Conservation (phyloP, 768 basidiomycete species). For the Tylopilus balloui region DNA sequence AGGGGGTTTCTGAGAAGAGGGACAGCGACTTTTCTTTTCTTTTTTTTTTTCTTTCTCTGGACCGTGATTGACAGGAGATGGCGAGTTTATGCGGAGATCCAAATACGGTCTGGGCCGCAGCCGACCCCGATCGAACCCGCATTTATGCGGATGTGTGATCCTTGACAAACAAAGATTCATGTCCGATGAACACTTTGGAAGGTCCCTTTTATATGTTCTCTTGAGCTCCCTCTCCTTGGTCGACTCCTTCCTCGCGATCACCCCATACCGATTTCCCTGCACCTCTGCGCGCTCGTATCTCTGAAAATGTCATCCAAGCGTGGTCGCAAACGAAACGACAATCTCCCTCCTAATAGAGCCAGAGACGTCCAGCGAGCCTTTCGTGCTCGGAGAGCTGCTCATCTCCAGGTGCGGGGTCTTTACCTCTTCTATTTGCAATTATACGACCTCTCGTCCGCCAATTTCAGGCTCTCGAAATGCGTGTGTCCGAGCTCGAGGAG, state of each 20-base stretch:
- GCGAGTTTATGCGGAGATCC: slow-evolving; percentile 32
- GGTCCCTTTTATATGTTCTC: slow-evolving; percentile 39
- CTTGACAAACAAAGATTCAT: slow-evolving; percentile 35
- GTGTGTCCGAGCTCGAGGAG: slow-evolving; percentile 78
- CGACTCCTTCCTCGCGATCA: slow-evolving; percentile 31
- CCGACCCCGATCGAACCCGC: slow-evolving; percentile 37
- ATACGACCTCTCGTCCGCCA: slow-evolving; percentile 29
- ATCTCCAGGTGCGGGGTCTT: slow-evolving; percentile 60
- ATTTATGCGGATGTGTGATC: slow-evolving; percentile 30
- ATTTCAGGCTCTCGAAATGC: slow-evolving; percentile 69
- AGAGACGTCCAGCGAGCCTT: slow-evolving; percentile 89
- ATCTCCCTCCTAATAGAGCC: slow-evolving; percentile 63
- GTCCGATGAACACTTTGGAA: slow-evolving; percentile 32
- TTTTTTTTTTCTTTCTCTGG: slow-evolving; percentile 1
- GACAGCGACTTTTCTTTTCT: not conserved
- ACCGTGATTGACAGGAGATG: slow-evolving; percentile 25
- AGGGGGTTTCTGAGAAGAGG: slow-evolving; percentile 20
- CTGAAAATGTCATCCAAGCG: slow-evolving; percentile 76
- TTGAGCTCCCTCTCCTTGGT: slow-evolving; percentile 33
- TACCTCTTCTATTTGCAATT: slow-evolving; percentile 38
- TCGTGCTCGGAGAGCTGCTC: slow-evolving; percentile 82
- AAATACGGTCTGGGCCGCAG: slow-evolving; percentile 34
- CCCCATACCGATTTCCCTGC: slow-evolving; percentile 18
- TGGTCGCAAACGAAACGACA: slow-evolving; percentile 73
- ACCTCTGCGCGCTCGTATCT: slow-evolving; percentile 7